Evolutionary conservation across 768 basidiomycete species (phyloP).

Genomic region (Scleroderma citrinum): DNA sequence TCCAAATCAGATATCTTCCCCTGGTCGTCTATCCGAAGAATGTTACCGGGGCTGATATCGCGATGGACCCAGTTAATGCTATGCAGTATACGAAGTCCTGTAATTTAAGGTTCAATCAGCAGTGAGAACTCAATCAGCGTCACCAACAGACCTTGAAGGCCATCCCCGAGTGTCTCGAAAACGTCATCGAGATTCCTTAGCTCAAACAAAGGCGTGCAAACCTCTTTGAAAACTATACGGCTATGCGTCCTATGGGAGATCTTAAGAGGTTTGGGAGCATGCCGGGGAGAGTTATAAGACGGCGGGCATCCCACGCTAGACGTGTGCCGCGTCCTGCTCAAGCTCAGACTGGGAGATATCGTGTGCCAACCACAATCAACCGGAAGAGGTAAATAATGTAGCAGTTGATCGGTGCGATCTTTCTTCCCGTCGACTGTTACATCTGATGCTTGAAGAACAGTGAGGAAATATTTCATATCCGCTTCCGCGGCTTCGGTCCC

Average conservation of each 20-base stretch:
- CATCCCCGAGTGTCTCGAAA: neutral
- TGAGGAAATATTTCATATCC: neutral
- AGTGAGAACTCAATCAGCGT: neutral
- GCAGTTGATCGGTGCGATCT: neutral
- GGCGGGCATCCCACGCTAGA: neutral
- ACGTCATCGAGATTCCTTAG: neutral
- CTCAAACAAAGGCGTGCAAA: slow-evolving; percentile 3
- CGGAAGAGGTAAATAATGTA: neutral
- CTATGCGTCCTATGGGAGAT: slow-evolving; percentile 5
- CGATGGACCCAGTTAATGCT: slow-evolving; percentile 8
- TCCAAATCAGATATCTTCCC: slow-evolving; percentile 10
- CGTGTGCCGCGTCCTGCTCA: neutral
- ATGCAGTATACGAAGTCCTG: slow-evolving; percentile 6
- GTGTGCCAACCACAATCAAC: too few species aligned
- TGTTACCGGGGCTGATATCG: slow-evolving; percentile 11
- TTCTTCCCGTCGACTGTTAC: neutral
- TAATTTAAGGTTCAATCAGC: neutral
- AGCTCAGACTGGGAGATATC: too few species aligned
- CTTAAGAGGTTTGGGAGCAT: neutral
- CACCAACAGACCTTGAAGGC: neutral
- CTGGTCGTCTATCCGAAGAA: slow-evolving; percentile 2
- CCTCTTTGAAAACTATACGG: slow-evolving; percentile 12
- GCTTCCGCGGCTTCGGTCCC: neutral
- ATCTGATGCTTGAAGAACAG: neutral
- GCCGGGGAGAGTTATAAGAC: neutral